Base-by-base conservation (phyloP, 2,329 filamentous ascomycete species). In the Colletotrichum magnum region DNA sequence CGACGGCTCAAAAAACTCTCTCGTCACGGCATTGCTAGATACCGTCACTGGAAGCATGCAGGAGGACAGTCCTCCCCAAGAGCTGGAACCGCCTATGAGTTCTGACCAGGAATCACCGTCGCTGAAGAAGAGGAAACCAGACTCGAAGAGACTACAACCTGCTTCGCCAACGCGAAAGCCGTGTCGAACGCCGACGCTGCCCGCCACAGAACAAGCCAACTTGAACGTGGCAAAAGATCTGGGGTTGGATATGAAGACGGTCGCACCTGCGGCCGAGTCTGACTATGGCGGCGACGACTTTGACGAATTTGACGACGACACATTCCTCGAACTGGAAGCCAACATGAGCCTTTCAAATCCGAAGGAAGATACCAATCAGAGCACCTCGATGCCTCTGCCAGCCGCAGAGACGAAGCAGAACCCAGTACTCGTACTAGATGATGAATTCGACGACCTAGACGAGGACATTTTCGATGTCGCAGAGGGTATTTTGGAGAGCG, bases 371-470 rank as follows among this genome's bases (percentile, higher is more conserved):
- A 26, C 28, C 10, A 54, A 60, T 54, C 24, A 52, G 28, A 51
- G 58, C 6, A 60, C 36, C 10, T 56, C 62, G 5, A 36, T 24
- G 16, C 36, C 51, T 13, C 53, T n/a, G 15, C 15, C 28, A 13
- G 39, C 36, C 16, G 51, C 58, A 36, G 16, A 28, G 24, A 3
- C 18, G n/a, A 47, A 52, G 36, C 36, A 58, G 57, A 15, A 41
- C 28, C 24, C 24, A 21, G 6, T 43, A 12, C 10, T n/a, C 24
- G 70, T 75, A 65, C 76, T 76, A 50, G 80, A 83, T 51, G 88
- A 92, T 59, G 90, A 92, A 52, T 92, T 93, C 79, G 90, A 86
- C 53, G 90, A 93, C 71, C 74, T 88, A 58, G 90, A 93, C 66
- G 90, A 91, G 70, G 88, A 91, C 54, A 80, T 87, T 9, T 84